Evolutionary conservation across 2,329 filamentous ascomycete genomes (phyloP), one percentile per base, ranked within the genome.

Genomic region (Sclerotinia sclerotiorum): DNA sequence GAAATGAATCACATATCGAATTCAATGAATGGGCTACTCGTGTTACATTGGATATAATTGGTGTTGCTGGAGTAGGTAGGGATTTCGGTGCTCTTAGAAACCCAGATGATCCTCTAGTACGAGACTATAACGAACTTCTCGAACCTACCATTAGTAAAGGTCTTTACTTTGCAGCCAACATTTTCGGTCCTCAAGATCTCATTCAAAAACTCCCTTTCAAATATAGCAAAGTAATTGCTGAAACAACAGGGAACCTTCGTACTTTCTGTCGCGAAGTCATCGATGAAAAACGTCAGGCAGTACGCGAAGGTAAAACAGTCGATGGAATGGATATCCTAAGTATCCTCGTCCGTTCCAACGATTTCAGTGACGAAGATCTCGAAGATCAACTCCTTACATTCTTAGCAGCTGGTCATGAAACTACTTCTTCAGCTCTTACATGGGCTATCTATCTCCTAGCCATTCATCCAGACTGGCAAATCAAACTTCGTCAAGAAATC

Each of bases 301-400:
- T 54, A 29, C 24, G 35, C 24, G 77, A 79, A 49, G 78, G 78
- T 69, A 82, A 84, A 72, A 49, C 27, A 10, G n/a, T 35, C 10
- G 54, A 66, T n/a, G 54, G 54, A 27, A 79, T 85, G 5, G 92
- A 97, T 77, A 94, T 97, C 70, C 81, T 97, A 57, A 92, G 90
- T 0, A 88, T 94, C 0, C 91, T 92, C 24, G 82, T 96, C 65
- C 85, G 89, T 75, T 92, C 88, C 39, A 90, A 90, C 60, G 87
- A 83, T 21, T 95, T 96, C 79, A 85, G 81, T 15, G 90, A 95
- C 70, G 89, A 92, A 54, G 87, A 91, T 71, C 84, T 97, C 21
- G 86, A 92, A 48, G 90, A 95, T 77, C 92, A 97, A 79, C 85
- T 94, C 76, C 93, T 95, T 89, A 95, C 92, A 0, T 95, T 95